Evolutionary conservation across 202 grass and related monocot genomes (phyloP).

Genomic region (Dendrocalamus latiflorus): DNA sequence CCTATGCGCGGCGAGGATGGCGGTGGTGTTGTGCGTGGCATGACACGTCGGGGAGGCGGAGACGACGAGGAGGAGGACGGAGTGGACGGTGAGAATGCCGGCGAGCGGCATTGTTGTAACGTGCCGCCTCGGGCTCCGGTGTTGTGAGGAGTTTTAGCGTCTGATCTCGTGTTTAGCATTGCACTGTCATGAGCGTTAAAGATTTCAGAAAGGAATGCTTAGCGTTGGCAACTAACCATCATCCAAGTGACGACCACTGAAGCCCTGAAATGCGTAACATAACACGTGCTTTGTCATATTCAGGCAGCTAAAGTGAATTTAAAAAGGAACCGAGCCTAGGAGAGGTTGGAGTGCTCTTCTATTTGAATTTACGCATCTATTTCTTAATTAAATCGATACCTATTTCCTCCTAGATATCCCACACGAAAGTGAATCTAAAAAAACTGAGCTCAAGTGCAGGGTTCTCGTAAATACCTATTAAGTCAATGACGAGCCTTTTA

Average conservation of each 20-base stretch:
- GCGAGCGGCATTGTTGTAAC: background rate
- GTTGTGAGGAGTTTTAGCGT: background rate
- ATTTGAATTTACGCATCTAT: no score
- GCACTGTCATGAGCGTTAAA: background rate
- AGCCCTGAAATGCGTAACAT: background rate
- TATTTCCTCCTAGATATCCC: no score
- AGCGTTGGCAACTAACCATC: background rate
- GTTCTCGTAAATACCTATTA: no score
- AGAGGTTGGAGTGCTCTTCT: no score
- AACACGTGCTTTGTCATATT: background rate
- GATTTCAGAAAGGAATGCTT: background rate
- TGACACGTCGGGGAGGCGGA: background rate
- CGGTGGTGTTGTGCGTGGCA: conserved; percentile 56
- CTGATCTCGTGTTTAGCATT: background rate
- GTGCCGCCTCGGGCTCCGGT: background rate
- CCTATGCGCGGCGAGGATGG: conserved; percentile 52
- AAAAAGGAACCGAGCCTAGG: no score
- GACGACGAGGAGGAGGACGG: no score
- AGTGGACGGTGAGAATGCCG: no score
- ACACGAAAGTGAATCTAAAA: no score
- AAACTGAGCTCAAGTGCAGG: no score
- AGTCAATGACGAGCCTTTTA: no score
- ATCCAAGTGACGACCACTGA: background rate
- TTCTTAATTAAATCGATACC: no score
- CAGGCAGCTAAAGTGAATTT: background rate